These are phyloP conservation scores for Biscogniauxia sp. DNA, from an alignment of 2,329 filamentous ascomycete species.

Conservation along the genomic window DNA sequence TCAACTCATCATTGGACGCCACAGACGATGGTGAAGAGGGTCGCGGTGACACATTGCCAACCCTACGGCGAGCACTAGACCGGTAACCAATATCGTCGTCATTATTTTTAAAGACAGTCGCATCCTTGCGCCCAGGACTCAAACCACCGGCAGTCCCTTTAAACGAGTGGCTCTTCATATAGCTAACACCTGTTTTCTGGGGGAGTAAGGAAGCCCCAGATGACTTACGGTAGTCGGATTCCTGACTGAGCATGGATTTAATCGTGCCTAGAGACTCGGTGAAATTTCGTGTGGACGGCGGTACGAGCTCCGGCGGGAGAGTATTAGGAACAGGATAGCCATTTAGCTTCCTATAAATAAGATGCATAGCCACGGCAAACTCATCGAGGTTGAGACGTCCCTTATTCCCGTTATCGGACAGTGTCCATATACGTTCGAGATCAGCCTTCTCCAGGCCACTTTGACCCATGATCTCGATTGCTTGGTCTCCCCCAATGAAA, in stretches of 20 bases:
- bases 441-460: constrained; percentile 90
- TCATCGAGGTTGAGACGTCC: constrained; percentile 93
- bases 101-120: constrained; percentile 94
- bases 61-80: constrained; percentile 85
- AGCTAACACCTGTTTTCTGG: constrained; percentile 97
- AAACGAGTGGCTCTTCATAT: constrained; percentile 94
- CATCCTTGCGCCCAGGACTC: constrained; percentile 75
- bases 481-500: constrained; percentile 85
- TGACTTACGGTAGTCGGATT: constrained; percentile 85
- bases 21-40: constrained; percentile 69
- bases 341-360: constrained; percentile 96
- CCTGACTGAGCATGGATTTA: constrained; percentile 83
- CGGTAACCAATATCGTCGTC: constrained; percentile 90
- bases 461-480: constrained; percentile 96
- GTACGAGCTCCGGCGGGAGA: constrained; percentile 87
- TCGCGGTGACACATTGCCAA: constrained; percentile 75
- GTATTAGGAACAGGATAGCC: constrained; percentile 88
- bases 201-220: constrained; percentile 88
- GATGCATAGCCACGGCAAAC: constrained; percentile 97
- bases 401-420: constrained; percentile 91
- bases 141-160: constrained; percentile 59
- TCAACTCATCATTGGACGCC: constrained; percentile 75
- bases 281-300: constrained; percentile 90
- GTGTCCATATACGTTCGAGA: constrained; percentile 89
- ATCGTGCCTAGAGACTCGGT: constrained; percentile 90